phyloP scores from a whole-genome alignment of 257 asterid genomes.

The Paulownia fortunei region DNA sequence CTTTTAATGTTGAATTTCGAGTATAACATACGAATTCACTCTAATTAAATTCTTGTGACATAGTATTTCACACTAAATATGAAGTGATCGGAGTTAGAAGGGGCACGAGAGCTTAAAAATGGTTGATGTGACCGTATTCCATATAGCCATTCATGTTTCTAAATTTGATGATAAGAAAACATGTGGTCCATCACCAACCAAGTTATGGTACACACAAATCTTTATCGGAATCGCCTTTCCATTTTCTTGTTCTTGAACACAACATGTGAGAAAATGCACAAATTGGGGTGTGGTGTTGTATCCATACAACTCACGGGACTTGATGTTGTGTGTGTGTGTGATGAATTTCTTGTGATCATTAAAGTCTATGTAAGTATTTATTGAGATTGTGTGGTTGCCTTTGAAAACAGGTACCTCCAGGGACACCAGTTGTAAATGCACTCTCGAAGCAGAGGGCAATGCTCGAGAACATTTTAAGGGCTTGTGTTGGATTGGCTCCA shows the following conservation, averaged over 20 bases:
- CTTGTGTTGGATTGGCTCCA: constrained; percentile 97
- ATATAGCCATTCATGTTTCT: background rate
- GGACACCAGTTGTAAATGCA: constrained; percentile 98
- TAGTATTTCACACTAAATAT: background rate
- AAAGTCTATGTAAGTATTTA: background rate
- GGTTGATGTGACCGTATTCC: background rate
- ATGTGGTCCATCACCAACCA: constrained; percentile 2
- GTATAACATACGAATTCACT: background rate
- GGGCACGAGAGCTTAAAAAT: too few relatives aligned
- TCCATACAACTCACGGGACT: background rate
- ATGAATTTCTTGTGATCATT: background rate
- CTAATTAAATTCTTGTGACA: background rate
- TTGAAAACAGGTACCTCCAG: constrained; percentile 86
- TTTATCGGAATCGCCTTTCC: background rate
- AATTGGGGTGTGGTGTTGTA: too few relatives aligned
- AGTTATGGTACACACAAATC: background rate
- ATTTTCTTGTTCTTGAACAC: background rate
- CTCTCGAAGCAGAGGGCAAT: constrained; percentile 93
- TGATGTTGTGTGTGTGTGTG: background rate
- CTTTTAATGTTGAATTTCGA: too few relatives aligned
- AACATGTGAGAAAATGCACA: background rate
- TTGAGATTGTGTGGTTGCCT: background rate
- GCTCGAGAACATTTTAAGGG: constrained; percentile 98
- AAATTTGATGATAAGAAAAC: constrained; percentile 8
- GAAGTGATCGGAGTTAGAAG: background rate